These are phyloP conservation scores for Lentinula lateritia DNA, from an alignment of 768 basidiomycete genomes.

Conservation along the genomic window DNA sequence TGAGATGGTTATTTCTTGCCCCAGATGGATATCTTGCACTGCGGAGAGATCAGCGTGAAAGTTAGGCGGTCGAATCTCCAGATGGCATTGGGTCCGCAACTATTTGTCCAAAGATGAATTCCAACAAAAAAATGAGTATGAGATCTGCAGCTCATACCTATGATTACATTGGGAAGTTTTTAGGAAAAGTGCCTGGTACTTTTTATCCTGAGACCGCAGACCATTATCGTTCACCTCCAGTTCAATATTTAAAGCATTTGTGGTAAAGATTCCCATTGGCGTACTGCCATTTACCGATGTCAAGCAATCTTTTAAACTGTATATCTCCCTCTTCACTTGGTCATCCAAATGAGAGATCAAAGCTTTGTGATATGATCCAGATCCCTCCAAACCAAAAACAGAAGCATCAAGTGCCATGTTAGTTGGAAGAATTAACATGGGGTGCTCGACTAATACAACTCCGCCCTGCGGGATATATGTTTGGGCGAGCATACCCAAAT, in stretches of 20 bases:
- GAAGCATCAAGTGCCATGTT: background rate
- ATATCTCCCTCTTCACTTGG: background rate
- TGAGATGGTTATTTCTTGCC: constrained; percentile 3
- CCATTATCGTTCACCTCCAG: background rate
- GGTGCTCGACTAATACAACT: background rate
- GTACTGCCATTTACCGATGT: background rate
- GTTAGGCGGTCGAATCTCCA: background rate
- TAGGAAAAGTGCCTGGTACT: background rate
- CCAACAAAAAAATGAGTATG: background rate
- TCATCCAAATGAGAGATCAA: background rate
- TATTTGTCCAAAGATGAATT: background rate
- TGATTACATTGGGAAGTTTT: constrained; percentile 4
- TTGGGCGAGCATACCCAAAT: background rate
- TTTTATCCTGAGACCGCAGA: background rate
- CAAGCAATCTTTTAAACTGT: background rate
- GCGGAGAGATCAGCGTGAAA: background rate
- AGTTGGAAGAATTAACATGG: background rate
- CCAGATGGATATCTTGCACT: background rate
- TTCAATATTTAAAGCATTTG: background rate
- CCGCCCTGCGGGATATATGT: background rate
- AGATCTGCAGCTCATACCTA: background rate
- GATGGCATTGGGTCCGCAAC: constrained; percentile 4
- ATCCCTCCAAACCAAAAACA: background rate
- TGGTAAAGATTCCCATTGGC: background rate
- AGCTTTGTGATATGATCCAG: background rate